A percentile compares a stretch with the other conserved stretches of the same genome.
Conservation (phyloP, 2,329 filamentous ascomycete species). For the Alternaria alternata region DNA sequence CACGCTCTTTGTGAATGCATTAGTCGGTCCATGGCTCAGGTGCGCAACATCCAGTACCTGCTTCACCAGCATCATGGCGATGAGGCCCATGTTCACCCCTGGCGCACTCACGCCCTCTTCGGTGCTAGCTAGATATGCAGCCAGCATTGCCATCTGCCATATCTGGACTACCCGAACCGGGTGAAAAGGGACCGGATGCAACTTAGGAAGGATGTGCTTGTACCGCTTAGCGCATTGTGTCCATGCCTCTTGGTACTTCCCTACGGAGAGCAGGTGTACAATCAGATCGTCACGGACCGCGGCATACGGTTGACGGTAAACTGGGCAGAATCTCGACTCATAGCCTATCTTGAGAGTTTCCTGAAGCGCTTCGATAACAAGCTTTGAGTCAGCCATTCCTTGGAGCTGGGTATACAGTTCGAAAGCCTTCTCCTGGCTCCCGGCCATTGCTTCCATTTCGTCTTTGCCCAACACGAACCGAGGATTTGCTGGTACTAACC, state of each 20-base stretch:
- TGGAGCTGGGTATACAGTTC: slow-evolving; percentile 36
- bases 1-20: slow-evolving; percentile 52
- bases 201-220: slow-evolving; percentile 59
- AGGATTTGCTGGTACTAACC: slow-evolving; percentile 42
- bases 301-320: slow-evolving; percentile 63
- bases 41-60: slow-evolving; percentile 52
- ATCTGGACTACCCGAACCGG: slow-evolving; percentile 63
- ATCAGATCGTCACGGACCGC: slow-evolving; percentile 63
- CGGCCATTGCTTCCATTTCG: slow-evolving; percentile 27
- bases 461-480: slow-evolving; percentile 25
- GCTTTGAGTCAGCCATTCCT: slow-evolving; percentile 27
- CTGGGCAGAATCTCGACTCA: slow-evolving; percentile 54
- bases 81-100: slow-evolving; percentile 52
- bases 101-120: slow-evolving; percentile 37
- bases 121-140: slow-evolving; percentile 40
- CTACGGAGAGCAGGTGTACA: slow-evolving; percentile 55
- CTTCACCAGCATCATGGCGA: slow-evolving; percentile 54
- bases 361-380: slow-evolving; percentile 49
- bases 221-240: slow-evolving; percentile 62
- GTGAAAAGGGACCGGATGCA: slow-evolving; percentile 60
- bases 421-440: slow-evolving; percentile 38
- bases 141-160: slow-evolving; percentile 51
- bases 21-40: slow-evolving; percentile 55
- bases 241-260: slow-evolving; percentile 58
- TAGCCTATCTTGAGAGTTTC: slow-evolving; percentile 53